Evolutionary conservation across 2,329 filamentous ascomycete genomes (phyloP), one percentile per base, ranked within the genome.

Genomic region (Thielaviopsis musarum): DNA sequence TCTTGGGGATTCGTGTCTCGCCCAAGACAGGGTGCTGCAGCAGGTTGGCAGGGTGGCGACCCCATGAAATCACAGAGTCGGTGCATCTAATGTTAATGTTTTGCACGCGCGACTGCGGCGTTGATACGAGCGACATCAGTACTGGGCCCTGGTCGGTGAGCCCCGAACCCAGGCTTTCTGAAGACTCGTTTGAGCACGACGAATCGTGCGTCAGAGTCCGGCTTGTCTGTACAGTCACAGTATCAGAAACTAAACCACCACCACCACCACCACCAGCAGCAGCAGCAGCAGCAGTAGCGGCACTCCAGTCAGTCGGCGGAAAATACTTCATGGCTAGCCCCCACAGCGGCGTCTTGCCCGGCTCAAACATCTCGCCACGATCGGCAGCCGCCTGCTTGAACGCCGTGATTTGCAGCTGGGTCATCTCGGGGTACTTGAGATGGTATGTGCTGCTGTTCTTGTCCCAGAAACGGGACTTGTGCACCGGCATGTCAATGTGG

Each of bases 1-100:
- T 84, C 67, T 91, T 91, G 1, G 91, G 88, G 41, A 97, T 81
- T 17, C 83, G 84, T 1, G 75, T 77, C 64, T 96, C 88, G 24
- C 73, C 72, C 30, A 70, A 72, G 54, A 83, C 74, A 0, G 78
- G 70, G 66, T 90, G 88, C 2, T 83, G 74, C 30, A 83, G 71
- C 0, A 85, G 91, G 65, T 89, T 91, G 21, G 77, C 74, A 0
- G 71, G 73, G 0, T 80, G 80, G 26, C 91, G 82, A 30, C 91
- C 91, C 83, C 89, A 97, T 0, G 84, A 85, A 0, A 84, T 82
- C 64, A 88, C 71, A 3, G 82, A 81, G 49, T 81, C 77, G 5
- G n/a, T 49, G 45, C 45, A 49, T 12, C 81, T 81, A 15, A 96
- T 73, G 38, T 78, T 77, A 34, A 94, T 75, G 0, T 77, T 79